Evolutionary conservation across 1,284 basidiomycete genomes (phyloP).

Genomic region (Ceratobasidium sp.): DNA sequence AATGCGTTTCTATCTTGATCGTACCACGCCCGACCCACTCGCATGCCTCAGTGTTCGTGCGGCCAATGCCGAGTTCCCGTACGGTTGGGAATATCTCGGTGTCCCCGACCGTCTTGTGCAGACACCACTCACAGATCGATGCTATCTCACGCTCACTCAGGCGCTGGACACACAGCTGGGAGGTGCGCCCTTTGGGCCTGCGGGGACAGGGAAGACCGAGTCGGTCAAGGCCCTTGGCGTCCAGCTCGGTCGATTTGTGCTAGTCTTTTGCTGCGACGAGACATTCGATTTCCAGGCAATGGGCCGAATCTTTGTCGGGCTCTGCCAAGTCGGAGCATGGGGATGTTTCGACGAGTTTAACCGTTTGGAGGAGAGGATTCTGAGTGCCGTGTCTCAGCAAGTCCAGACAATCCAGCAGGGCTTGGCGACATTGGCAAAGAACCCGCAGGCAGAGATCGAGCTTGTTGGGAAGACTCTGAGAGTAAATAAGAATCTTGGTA

Average conservation of each 20-base stretch:
- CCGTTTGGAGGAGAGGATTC: constrained; percentile 96
- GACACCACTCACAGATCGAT: constrained; percentile 97
- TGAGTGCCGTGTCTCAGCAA: constrained; percentile 98
- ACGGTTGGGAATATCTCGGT: constrained; percentile 99
- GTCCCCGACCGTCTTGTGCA: constrained; percentile 97
- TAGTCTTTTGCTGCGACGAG: constrained; percentile 99
- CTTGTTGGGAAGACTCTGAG: constrained; percentile 95
- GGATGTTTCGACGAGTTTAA: constrained; percentile 99
- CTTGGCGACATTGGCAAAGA: constrained; percentile 81
- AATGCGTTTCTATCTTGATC: constrained; percentile 97
- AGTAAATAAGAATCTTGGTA: constrained; percentile 94
- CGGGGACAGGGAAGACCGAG: constrained; percentile 99
- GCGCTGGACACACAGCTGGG: constrained; percentile 95
- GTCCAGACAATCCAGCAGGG: constrained; percentile 99
- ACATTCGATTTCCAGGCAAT: constrained; percentile 99
- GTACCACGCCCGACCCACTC: constrained; percentile 76
- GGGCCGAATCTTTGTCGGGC: constrained; percentile 98
- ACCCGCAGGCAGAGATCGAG: constrained; percentile 91
- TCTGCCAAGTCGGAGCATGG: constrained; percentile 99
- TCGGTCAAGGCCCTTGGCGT: constrained; percentile 99
- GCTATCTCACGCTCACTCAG: constrained; percentile 97
- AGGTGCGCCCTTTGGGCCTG: constrained; percentile 97
- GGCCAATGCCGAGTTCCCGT: constrained; percentile 94
- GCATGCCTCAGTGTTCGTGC: constrained; percentile 85
- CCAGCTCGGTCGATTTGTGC: constrained; percentile 95